Base-by-base conservation (phyloP, 805 yeast species). In the Wickerhamiella dianesei region DNA sequence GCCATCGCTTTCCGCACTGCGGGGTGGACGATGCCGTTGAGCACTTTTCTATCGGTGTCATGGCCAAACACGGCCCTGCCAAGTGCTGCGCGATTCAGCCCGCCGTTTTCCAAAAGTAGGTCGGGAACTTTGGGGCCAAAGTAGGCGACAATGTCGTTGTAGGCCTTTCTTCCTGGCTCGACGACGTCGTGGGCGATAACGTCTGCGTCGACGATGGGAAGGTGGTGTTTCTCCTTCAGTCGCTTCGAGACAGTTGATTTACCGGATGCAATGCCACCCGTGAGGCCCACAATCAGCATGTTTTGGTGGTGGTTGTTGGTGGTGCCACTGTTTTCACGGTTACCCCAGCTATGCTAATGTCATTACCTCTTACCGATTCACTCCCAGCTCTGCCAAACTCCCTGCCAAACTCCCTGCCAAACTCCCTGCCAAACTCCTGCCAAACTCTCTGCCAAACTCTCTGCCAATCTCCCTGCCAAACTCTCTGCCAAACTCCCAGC, bases 231-330 rank as follows among this genome's bases (percentile, higher is more conserved):
- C 8, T 75, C 73, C 3, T 62, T 51, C 9, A 92, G 64, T 35
- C 74, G 62, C 16, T 65, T 59, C 0, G 96, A 84, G 0, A 84
- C 96, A 0, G 97, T 89, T 17, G 95, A 81, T 59, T 92, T 92
- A 2, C 99, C 99, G n/a, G 92, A 74, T 3, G 96, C 95, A 44
- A 92, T 92, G 1, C 96, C 96, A 1, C 99, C 99, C 0, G 98
- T 92, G n/a, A 92, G 73, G 1, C 99, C 99, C 4, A 92, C 74
- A 29, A 92, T 73, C 41, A 92, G 73, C 98, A 92, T 89, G 21
- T 12, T 48, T 40, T 6, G 9, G 35, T 29, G 35, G 14, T 9
- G 35, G 35, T 9, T 9, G 14, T 9, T 29, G 35, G 43, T n/a
- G n/a, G n/a, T n/a, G n/a, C n/a, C n/a, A n/a, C n/a, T n/a, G n/a